These are phyloP conservation scores for Fusarium duplospermum DNA, from an alignment of 2,329 filamentous ascomycete genomes.

Conservation along the genomic window DNA sequence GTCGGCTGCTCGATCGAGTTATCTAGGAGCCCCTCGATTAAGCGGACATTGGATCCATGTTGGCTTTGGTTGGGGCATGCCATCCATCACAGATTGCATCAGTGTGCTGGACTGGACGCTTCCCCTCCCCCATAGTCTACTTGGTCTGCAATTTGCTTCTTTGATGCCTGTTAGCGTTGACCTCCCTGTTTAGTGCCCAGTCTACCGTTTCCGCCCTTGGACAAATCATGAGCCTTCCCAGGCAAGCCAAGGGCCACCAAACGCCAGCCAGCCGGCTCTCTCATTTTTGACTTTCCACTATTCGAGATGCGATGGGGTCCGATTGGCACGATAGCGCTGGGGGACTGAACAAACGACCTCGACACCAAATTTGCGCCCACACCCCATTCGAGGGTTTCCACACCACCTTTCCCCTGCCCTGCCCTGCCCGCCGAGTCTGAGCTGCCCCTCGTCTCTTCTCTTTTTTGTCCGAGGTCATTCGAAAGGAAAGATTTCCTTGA, in stretches of 20 bases:
- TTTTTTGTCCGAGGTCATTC: background rate
- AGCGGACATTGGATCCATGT: background rate
- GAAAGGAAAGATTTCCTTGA: background rate
- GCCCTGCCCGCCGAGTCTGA: conserved; percentile 7
- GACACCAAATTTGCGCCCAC: conserved; percentile 37
- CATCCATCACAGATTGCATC: conserved; percentile 25
- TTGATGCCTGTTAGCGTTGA: conserved; percentile 34
- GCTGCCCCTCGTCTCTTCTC: conserved; percentile 4
- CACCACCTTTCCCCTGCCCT: conserved; percentile 18
- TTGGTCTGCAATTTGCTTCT: conserved; percentile 32
- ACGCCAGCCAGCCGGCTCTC: conserved; percentile 28
- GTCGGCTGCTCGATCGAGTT: background rate
- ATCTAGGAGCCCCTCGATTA: background rate
- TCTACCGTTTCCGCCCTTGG: conserved; percentile 13
- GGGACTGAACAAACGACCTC: conserved; percentile 31
- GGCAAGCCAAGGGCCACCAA: conserved; percentile 10
- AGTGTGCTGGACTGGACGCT: background rate
- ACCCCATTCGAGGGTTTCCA: conserved; percentile 24
- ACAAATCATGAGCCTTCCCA: conserved; percentile 20
- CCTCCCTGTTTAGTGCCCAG: conserved; percentile 24
- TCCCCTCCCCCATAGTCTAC: background rate
- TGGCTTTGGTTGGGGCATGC: background rate
- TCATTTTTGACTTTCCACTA: conserved; percentile 43
- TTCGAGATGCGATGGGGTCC: conserved; percentile 45
- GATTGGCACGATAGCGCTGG: conserved; percentile 49